phyloP scores from a whole-genome alignment of 345 rosid species.

The Microcos paniculata region DNA sequence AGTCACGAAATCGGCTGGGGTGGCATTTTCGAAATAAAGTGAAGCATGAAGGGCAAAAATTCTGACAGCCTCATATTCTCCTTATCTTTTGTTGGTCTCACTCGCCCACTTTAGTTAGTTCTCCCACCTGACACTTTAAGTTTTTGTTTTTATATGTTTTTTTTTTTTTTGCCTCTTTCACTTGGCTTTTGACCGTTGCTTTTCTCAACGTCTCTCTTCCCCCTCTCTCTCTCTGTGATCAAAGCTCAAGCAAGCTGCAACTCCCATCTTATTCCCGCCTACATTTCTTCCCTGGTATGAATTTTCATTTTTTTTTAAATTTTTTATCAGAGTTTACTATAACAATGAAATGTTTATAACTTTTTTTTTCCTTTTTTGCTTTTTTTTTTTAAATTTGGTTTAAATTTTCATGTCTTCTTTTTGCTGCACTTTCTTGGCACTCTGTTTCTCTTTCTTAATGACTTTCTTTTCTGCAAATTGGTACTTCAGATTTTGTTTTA shows the following conservation, averaged over 20 bases:
- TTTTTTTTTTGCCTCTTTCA: background rate
- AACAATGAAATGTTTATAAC: background rate
- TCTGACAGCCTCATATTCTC: constrained; percentile 19
- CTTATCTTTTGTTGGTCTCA: background rate
- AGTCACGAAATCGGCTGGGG: background rate
- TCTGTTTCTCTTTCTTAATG: background rate
- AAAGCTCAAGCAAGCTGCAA: background rate
- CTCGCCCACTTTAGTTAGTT: constrained; percentile 20
- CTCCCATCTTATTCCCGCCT: constrained; percentile 8
- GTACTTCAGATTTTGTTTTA: background rate
- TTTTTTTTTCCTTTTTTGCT: background rate
- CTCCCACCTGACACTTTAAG: constrained; percentile 18
- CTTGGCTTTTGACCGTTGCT: constrained; percentile 65
- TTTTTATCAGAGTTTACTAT: background rate
- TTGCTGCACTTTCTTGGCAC: background rate
- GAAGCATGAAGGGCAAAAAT: constrained; percentile 16
- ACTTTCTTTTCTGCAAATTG: background rate
- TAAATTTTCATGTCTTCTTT: constrained; percentile 6
- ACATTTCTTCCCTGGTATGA: constrained; percentile 22
- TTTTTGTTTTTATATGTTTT: constrained; percentile 11
- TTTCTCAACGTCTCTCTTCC: constrained; percentile 43
- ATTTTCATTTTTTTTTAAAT: background rate
- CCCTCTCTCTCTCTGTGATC: constrained; percentile 14
- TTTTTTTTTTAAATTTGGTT: background rate
- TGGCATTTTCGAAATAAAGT: constrained; percentile 34